Evolutionary conservation across 2,329 filamentous ascomycete species (phyloP), one percentile per base, ranked within the genome.

Genomic region (Aureobasidium sp.): DNA sequence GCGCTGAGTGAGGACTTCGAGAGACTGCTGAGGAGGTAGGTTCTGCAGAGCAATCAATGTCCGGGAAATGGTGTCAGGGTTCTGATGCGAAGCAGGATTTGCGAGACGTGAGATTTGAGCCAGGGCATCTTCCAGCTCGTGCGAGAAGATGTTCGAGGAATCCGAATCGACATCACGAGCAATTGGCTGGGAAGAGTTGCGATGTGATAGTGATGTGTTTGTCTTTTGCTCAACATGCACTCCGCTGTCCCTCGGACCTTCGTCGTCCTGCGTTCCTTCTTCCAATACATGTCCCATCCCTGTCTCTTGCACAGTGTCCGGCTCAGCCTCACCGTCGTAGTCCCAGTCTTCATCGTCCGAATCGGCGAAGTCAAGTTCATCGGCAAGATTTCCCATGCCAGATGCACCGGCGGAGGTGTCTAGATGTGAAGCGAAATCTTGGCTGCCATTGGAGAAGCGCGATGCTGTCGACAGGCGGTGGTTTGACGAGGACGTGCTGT

Each of bases 331-430:
- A n/a, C 20, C 63, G 29, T 51, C 44, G n/a, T 51, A 39, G 26
- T 60, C 57, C 46, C 71, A 66, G 13, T 64, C 64, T 4, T 67
- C 66, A 7, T 65, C 64, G n/a, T 67, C 66, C 17, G 85, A 85
- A 47, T 83, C 85, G 4, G 87, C 86, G 69, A 89, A 88, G 1
- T 87, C 90, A 52, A 94, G 78, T 74, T 94, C 90, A 73, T 93
- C 90, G 1, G 90, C 90, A 53, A 94, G 74, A 68, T 91, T 92
- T 36, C 89, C 90, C 65, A 91, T 78, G 9, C 87, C 87, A 64
- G 84, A 84, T 51, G 75, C 77, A 56, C 71, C 73, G 17, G 68
- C 71, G 10, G 47, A 23, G 36, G 29, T 36, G 15, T 75, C 74
- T 44, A 69, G 72, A 2, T 73, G 72, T 48, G 70, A 73, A 61